Conservation (phyloP, 768 basidiomycete genomes). For the Basidioascus undulatus region DNA sequence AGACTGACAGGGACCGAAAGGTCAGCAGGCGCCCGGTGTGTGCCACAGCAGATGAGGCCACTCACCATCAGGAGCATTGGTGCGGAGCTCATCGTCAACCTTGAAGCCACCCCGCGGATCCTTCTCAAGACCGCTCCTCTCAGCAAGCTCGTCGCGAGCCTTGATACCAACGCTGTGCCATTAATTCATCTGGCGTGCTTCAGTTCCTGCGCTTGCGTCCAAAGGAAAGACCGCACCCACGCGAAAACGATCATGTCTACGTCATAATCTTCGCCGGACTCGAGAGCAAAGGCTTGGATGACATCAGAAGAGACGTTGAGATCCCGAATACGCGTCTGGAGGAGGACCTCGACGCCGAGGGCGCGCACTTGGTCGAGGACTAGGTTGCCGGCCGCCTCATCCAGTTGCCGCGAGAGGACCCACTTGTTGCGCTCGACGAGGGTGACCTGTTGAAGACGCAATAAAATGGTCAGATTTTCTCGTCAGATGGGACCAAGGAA, state of each 20-base stretch:
- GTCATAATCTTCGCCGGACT: constrained; percentile 19
- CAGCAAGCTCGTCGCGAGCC: constrained; percentile 43
- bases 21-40: too few relatives aligned
- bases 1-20: too few relatives aligned
- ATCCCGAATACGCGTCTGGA: too few relatives aligned
- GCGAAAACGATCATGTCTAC: constrained; percentile 39
- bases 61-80: constrained; percentile 30
- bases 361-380: constrained; percentile 34
- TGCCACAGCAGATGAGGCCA: too few relatives aligned
- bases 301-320: too few relatives aligned
- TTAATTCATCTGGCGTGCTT: too few relatives aligned
- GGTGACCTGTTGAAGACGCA: too few relatives aligned
- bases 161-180: constrained; percentile 45
- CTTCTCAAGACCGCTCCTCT: constrained; percentile 28
- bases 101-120: constrained; percentile 30
- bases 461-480: too few relatives aligned
- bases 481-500: too few relatives aligned
- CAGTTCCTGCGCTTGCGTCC: too few relatives aligned
- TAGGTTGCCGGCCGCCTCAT: constrained; percentile 33
- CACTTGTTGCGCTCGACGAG: constrained; percentile 30
- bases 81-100: constrained; percentile 33
- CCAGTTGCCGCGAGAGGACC: constrained; percentile 36
- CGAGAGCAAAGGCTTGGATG: too few relatives aligned
- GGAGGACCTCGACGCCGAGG: constrained; percentile 34
- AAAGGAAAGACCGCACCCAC: too few relatives aligned